These are phyloP conservation scores for Apocynum venetum DNA, from an alignment of 257 asterid genomes.

Conservation along the genomic window DNA sequence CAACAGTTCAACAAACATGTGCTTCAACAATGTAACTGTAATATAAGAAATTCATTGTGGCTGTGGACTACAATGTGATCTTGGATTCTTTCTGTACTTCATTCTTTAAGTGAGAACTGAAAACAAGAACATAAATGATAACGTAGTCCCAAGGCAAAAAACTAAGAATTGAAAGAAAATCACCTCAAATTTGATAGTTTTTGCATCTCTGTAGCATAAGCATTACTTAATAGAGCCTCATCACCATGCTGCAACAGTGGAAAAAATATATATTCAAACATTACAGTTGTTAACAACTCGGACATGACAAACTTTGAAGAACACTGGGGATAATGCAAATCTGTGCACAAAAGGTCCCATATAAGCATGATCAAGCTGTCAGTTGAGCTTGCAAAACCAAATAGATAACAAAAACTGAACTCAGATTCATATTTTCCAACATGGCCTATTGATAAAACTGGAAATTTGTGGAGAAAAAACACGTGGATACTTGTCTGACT, in stretches of 20 bases:
- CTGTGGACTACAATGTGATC: not conserved
- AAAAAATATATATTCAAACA: slow-evolving; percentile 8
- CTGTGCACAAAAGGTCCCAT: not conserved
- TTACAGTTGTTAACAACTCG: slow-evolving; percentile 13
- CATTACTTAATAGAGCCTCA: slow-evolving; percentile 70
- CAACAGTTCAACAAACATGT: not conserved
- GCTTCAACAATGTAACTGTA: not conserved
- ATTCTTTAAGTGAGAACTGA: not conserved
- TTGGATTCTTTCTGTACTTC: not conserved
- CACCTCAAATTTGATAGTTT: slow-evolving; percentile 76
- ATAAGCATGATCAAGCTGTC: slow-evolving; percentile 4
- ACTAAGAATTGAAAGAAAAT: not conserved
- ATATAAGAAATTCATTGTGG: not conserved
- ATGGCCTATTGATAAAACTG: not conserved
- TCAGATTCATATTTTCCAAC: not conserved
- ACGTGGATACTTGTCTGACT: not conserved
- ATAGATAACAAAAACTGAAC: not conserved
- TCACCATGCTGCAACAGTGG: slow-evolving; percentile 73
- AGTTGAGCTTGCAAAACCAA: slow-evolving; percentile 4
- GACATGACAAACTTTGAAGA: not conserved
- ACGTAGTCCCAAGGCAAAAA: not conserved
- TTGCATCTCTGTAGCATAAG: slow-evolving; percentile 74
- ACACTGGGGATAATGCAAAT: not conserved
- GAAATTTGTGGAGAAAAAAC: not conserved
- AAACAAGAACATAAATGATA: not conserved